Evolutionary conservation across 2,329 filamentous ascomycete genomes (phyloP), one percentile per base, ranked within the genome.

Genomic region (Aspergillus quadrilineatus): DNA sequence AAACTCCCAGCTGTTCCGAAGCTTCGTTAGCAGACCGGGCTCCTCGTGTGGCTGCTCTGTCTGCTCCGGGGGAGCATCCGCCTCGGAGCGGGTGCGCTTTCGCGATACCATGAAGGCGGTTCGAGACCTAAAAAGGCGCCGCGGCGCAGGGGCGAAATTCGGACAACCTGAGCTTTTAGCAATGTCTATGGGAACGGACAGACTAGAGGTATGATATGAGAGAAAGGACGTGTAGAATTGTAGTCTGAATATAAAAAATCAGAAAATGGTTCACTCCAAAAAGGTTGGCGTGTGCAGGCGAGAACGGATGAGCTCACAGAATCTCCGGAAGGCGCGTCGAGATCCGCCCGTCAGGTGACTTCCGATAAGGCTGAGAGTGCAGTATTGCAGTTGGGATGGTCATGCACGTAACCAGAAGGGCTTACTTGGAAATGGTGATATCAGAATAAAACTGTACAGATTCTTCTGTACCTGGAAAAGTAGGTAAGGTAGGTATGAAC

Each of bases 1-100:
- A 75, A 97, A 97, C 74, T 97, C 89, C 92, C 93, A 97, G 82
- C 90, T 92, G 71, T 90, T 94, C 61, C 93, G 86, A 64, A 97
- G 83, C 63, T 82, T 86, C 57, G 85, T 78, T 29, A 95, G 79
- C 53, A 85, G 65, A 32, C 70, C 72, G 55, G 69, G 65, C 57
- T 76, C 74, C 66, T 73, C 67, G 17, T 62, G 52, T 26, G 62
- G 55, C 60, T 72, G 74, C 67, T 67, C 74, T n/a, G 61, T 54
- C 59, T 71, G 75, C 68, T 67, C 74, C 59, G 78, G 72, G 46
- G 80, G 75, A 63, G 77, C 75, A 69, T 83, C 82, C 72, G 79
- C 79, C 69, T 84, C 82, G 65, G 81, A 80, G 68, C 79, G 75
- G 64, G 72, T 77, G 69, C 81, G 79, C 74, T 83, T 84, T 73